Percentiles rank a stretch among this genome's conserved stretches.
phyloP scores from a whole-genome alignment of 352 stramenopile species.

The Phytopythium chamaehyphon region DNA sequence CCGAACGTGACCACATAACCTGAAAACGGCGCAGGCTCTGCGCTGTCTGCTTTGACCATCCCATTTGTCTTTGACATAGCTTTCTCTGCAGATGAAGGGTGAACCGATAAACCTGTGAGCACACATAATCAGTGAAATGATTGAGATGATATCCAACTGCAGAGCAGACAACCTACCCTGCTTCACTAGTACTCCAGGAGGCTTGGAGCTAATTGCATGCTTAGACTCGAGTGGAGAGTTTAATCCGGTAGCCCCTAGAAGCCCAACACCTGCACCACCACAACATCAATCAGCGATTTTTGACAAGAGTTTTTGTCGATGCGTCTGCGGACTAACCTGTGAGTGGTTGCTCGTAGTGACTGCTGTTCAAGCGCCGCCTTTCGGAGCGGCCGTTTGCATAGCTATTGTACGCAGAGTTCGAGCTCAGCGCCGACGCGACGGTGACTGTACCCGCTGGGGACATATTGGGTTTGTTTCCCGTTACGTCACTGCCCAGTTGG shows the following conservation, averaged over 20 bases:
- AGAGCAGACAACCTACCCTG: not conserved
- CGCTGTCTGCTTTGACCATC: not conserved
- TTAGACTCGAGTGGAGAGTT: not conserved
- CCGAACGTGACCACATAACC: constrained; percentile 40
- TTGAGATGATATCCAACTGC: not conserved
- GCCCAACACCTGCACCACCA: not conserved
- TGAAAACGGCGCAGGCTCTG: constrained; percentile 16
- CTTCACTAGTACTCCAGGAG: not conserved
- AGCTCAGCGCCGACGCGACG: constrained; percentile 37
- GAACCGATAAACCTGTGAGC: constrained; percentile 24
- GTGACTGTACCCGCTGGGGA: constrained; percentile 34
- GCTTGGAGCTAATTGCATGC: not conserved
- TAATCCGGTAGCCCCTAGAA: not conserved
- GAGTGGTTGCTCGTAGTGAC: constrained; percentile 53
- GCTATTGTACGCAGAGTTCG: constrained; percentile 14
- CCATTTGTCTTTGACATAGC: not conserved
- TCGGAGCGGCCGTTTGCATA: constrained; percentile 24
- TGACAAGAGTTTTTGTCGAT: not conserved
- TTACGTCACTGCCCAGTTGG: constrained; percentile 12
- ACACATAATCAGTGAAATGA: not conserved
- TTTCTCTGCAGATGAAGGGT: constrained; percentile 35
- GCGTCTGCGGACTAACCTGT: constrained; percentile 15
- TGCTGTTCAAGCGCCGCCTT: constrained; percentile 36
- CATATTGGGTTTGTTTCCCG: not conserved
- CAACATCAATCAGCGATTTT: no score